Base-by-base conservation (phyloP, 768 basidiomycete genomes). In the Pseudohyphozyma bogoriensis region DNA sequence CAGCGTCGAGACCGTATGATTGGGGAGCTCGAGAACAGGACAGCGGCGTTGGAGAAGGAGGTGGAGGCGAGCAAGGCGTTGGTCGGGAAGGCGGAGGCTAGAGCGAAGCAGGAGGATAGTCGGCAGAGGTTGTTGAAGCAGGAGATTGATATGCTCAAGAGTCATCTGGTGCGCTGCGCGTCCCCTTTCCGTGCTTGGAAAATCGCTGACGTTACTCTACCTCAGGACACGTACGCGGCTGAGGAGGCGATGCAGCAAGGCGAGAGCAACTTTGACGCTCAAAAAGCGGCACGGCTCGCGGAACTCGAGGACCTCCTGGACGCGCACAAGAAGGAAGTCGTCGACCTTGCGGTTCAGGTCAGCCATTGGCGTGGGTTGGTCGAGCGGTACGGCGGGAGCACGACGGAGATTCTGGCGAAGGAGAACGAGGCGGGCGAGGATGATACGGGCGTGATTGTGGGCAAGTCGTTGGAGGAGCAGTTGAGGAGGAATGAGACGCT, bases 381-480 rank as follows among this genome's bases (percentile, higher is more conserved):
- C 55, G 65, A 66, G 51, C 50, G 65, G 24, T 66, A 66, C 35
- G 65, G 65, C 24, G 65, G 65, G 24, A 59, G 55, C 47, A 66
- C 65, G 51, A 62, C 65, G 16, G 65, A 66, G 47, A 66, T 62
- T 24, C 6, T 62, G 18, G 46, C 54, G 10, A 51, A 62, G 22
- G 65, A 66, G 26, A 24, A 42, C 26, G 37, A 51, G 28, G 8
- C 4, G n/a, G 50, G 26, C 42, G 18, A 44, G 36, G 16, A 36
- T 9, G 47, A 28, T 11, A 46, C 37, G 24, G 54, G 28, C 9
- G 39, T 16, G 10, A 56, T 39, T 28, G 56, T 55, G 13, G 33
- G 50, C 1, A 8, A 39, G 55, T 58, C 46, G 13, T n/a, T 66
- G 26, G 44, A 59, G 47, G 59, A 60, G 33, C 61, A 60, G 56